Evolutionary conservation across 306 rosid species (phyloP), one percentile per base, ranked within the genome.

Genomic region (Cyclanthera cordifolia): DNA sequence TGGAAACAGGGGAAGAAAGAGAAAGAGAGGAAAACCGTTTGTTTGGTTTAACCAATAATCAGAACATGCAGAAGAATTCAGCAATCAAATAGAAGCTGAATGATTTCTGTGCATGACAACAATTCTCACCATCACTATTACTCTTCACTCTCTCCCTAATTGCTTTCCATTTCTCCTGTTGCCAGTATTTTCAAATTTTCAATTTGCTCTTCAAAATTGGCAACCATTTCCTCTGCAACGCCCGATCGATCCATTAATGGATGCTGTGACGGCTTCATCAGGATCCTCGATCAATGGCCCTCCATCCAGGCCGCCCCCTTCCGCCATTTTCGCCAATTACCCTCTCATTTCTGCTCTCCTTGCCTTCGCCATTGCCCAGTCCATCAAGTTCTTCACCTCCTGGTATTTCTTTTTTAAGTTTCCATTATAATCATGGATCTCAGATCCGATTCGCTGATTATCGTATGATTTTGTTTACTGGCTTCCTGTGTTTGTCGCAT

Each of bases 281-380:
- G 72, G 53, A 1, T 72, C 69, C 27, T 72, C 48, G 32, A 10
- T 72, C 74, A 43, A 67, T 65, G 60, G 41, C 11, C 51, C 73
- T 60, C 34, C 78, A 32, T 71, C 78, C 4, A 51, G 51, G 5
- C 54, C 61, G 2, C 72, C 78, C 4, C 12, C 70, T 1, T 71
- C 76, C 1, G 70, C 89, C 14, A 14, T 79, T 41, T 74, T 86
- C n/a, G 64, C 76, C 34, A 86, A 87, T 75, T 87, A 67, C 76
- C 93, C 93, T 28, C 85, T 87, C 76, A 70, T 87, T 72, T 80
- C 86, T 70, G 84, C 93, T 55, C 1, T 87, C 60, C 57, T 75
- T n/a, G 82, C 89, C 70, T 87, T 84, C 74, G 75, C 78, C 53
- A 30, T 87, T 65, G 93, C 93, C 32, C 89, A 87, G 75, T 69